These are phyloP conservation scores for Scheffersomyces quercinus DNA, from an alignment of 1,139 yeast genomes.

Conservation along the genomic window DNA sequence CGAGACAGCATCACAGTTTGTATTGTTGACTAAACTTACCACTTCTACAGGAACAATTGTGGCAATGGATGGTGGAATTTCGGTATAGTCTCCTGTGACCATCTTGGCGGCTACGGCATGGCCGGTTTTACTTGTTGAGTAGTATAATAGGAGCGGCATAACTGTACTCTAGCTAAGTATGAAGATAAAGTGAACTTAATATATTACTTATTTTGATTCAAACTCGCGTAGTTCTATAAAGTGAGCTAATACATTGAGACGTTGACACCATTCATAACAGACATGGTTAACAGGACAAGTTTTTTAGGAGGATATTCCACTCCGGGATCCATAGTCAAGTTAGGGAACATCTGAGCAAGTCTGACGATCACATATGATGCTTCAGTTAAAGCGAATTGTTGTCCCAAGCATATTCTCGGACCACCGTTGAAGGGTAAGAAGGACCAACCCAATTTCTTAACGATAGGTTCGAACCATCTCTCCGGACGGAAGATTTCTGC, in stretches of 20 bases:
- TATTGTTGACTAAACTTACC: conserved; percentile 27
- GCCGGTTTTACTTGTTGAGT: too few relatives aligned
- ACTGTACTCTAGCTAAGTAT: too few relatives aligned
- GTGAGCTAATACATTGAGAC: conserved; percentile 8
- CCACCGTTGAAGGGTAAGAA: conserved; percentile 61
- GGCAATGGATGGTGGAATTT: conserved; percentile 28
- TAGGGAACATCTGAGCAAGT: conserved; percentile 37
- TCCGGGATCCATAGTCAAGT: conserved; percentile 27
- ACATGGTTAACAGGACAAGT: conserved; percentile 23
- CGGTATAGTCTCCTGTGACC: conserved; percentile 11
- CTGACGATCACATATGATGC: conserved; percentile 48
- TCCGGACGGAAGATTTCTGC: conserved; percentile 50
- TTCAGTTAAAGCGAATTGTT: conserved; percentile 60
- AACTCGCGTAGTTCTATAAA: too few relatives aligned
- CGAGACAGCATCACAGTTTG: conserved; percentile 33
- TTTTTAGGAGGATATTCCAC: conserved; percentile 34
- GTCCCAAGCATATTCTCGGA: conserved; percentile 61
- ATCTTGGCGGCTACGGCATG: too few relatives aligned
- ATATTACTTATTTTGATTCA: too few relatives aligned
- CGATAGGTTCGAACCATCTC: conserved; percentile 45
- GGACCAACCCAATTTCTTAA: conserved; percentile 48
- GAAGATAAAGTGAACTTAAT: too few relatives aligned
- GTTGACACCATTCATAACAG: conserved; percentile 24
- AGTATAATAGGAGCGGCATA: too few relatives aligned
- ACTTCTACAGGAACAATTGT: conserved; percentile 34